phyloP scores from a whole-genome alignment of 495 filamentous ascomycete genomes.

The Lindgomyces ingoldianus region DNA sequence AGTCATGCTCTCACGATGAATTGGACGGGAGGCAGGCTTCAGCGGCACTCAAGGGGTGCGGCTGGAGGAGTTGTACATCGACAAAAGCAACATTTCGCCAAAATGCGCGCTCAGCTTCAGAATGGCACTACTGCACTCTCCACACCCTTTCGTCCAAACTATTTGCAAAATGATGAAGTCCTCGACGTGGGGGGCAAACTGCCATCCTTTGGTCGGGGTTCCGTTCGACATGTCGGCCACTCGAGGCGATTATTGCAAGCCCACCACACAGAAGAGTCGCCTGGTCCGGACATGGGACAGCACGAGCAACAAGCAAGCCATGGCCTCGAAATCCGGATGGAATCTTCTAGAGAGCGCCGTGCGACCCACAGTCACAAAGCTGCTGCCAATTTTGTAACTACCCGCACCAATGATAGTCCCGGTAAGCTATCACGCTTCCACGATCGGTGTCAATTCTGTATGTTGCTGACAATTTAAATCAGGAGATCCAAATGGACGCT shows the following conservation, averaged over 20 bases:
- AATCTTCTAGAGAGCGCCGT: too few species aligned
- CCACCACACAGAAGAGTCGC: not conserved
- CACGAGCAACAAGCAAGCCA: too few species aligned
- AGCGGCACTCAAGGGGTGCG: conserved; percentile 23
- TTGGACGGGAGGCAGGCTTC: conserved; percentile 40
- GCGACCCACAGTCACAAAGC: too few species aligned
- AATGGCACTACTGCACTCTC: conserved; percentile 4
- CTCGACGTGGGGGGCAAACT: conserved; percentile 8
- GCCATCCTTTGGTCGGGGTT: conserved; percentile 8
- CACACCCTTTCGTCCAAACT: conserved; percentile 25
- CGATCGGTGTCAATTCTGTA: not conserved
- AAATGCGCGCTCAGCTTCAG: conserved; percentile 25
- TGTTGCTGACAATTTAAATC: not conserved
- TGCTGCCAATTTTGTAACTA: too few species aligned
- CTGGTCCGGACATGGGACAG: too few species aligned
- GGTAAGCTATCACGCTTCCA: not conserved
- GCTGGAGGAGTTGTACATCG: conserved; percentile 17
- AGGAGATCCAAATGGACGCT: not conserved
- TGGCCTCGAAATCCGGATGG: too few species aligned
- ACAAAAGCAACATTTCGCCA: conserved; percentile 40
- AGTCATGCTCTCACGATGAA: conserved; percentile 30
- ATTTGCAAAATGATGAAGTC: conserved; percentile 5
- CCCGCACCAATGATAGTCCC: too few species aligned
- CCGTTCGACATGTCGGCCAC: conserved; percentile 20
- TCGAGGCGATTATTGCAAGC: not conserved